Conservation (phyloP, 1,139 yeast genomes). For the Sugiyamaella japonica region DNA sequence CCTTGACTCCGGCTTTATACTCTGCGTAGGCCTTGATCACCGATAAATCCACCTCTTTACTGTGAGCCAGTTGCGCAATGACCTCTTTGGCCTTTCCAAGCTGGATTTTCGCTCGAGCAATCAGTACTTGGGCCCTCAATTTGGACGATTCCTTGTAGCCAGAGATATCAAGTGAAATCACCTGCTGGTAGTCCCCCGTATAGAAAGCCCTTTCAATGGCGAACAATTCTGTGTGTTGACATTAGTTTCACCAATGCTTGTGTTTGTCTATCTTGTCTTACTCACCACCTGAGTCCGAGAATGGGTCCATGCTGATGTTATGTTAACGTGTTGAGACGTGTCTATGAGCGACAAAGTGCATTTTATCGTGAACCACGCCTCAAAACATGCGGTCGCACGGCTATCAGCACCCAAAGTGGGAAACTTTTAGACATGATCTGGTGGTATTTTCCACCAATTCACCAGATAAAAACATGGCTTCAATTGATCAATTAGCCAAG, state of each 20-base stretch:
- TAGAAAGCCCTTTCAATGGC: slow-evolving; percentile 44
- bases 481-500: slow-evolving; percentile 32
- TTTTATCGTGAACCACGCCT: not conserved
- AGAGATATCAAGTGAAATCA: slow-evolving; percentile 34
- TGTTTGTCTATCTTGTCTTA: too few relatives aligned
- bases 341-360: not conserved
- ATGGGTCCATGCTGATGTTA: slow-evolving; percentile 32
- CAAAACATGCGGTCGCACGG: not conserved
- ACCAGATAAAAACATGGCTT: slow-evolving; percentile 12
- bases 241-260: too few relatives aligned
- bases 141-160: slow-evolving; percentile 29
- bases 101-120: slow-evolving; percentile 41
- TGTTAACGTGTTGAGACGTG: not conserved
- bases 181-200: slow-evolving; percentile 43
- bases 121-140: slow-evolving; percentile 37
- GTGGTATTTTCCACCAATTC: not conserved
- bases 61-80: slow-evolving; percentile 29
- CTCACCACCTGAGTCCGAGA: slow-evolving; percentile 37
- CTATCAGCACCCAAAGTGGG: not conserved
- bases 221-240: slow-evolving; percentile 37
- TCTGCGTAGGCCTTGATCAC: slow-evolving; percentile 30
- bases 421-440: too few relatives aligned
- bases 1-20: slow-evolving; percentile 24
- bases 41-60: slow-evolving; percentile 28
- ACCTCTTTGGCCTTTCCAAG: slow-evolving; percentile 40